phyloP scores from a whole-genome alignment of 371 early-diverging fungal species.

The Mucor indicus region DNA sequence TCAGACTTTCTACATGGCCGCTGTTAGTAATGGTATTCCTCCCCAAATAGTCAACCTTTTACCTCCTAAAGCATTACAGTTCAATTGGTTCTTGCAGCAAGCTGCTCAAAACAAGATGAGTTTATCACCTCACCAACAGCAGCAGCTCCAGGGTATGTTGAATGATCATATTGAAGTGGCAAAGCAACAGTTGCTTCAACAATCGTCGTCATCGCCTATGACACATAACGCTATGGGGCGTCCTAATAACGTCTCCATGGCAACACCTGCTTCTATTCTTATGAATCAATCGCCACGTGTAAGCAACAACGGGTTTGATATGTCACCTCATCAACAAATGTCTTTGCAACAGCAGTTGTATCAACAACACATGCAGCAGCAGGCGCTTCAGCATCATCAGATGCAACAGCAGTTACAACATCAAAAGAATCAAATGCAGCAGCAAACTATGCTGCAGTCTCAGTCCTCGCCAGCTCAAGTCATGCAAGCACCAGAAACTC shows the following conservation, averaged over 20 bases:
- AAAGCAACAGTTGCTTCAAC: constrained; percentile 13
- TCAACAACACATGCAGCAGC: constrained; percentile 3
- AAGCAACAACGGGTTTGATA: constrained; percentile 1
- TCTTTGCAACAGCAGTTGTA: constrained; percentile 5
- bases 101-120: constrained; percentile 24
- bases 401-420: constrained; percentile 16
- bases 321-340: background rate
- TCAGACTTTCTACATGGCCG: constrained; percentile 28
- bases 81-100: constrained; percentile 32
- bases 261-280: background rate
- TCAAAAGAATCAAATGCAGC: too few relatives aligned
- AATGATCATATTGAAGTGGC: constrained; percentile 23
- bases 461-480: background rate
- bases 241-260: background rate
- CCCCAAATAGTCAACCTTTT: constrained; percentile 29
- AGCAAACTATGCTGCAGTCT: too few relatives aligned
- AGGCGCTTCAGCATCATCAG: constrained; percentile 6
- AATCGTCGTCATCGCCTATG: background rate
- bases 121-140: constrained; percentile 21
- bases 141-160: constrained; percentile 21
- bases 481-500: background rate
- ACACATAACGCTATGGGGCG: constrained; percentile 5
- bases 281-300: too few relatives aligned
- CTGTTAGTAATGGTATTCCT: constrained; percentile 29
- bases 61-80: constrained; percentile 33